phyloP scores from a whole-genome alignment of 2,329 filamentous ascomycete genomes.

The Beauveria asiatica region DNA sequence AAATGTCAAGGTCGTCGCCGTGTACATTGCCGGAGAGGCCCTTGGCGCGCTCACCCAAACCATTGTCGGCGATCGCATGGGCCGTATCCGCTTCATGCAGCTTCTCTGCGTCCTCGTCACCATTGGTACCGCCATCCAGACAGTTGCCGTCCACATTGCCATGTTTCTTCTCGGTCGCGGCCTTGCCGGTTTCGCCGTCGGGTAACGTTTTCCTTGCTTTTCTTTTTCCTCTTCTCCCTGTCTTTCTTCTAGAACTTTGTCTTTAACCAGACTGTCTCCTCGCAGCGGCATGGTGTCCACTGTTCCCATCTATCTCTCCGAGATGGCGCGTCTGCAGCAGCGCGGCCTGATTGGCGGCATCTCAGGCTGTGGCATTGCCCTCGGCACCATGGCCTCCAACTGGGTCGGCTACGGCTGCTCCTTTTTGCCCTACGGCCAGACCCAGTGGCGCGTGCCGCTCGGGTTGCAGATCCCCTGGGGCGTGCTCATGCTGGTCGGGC shows the following conservation, averaged over 20 bases:
- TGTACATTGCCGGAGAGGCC: constrained; percentile 53
- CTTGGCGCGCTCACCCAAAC: constrained; percentile 45
- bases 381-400: constrained; percentile 48
- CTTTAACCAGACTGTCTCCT: no score
- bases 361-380: constrained; percentile 45
- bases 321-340: constrained; percentile 39
- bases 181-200: constrained; percentile 29
- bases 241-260: no score
- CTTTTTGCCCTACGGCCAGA: constrained; percentile 39
- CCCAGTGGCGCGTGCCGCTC: constrained; percentile 48
- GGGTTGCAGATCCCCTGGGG: constrained; percentile 49
- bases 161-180: constrained; percentile 44
- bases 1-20: constrained; percentile 36
- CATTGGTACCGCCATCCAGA: constrained; percentile 44
- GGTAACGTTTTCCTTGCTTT: not conserved
- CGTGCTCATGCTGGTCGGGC: constrained; percentile 42
- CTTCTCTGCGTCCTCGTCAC: constrained; percentile 46
- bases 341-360: constrained; percentile 46
- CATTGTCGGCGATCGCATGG: constrained; percentile 42
- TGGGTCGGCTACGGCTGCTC: constrained; percentile 49
- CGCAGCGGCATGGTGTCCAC: constrained; percentile 38
- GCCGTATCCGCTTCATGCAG: constrained; percentile 45
- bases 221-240: no score
- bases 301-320: constrained; percentile 46
- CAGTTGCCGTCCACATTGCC: constrained; percentile 43